phyloP scores from a whole-genome alignment of 2,329 filamentous ascomycete species.

The Penicillium decumbens region DNA sequence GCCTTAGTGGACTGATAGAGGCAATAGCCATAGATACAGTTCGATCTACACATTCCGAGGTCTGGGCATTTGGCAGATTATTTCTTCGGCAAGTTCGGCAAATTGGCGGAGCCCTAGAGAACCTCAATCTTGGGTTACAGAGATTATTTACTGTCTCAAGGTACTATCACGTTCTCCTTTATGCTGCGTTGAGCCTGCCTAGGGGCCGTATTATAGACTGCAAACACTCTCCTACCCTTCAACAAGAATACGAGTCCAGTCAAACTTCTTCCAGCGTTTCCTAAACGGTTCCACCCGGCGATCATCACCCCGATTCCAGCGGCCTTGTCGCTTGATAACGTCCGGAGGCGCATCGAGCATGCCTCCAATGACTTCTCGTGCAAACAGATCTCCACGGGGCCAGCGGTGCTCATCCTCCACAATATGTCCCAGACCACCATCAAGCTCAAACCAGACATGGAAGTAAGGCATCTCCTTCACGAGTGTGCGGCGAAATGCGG shows the following conservation, averaged over 20 bases:
- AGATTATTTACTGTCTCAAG: not conserved
- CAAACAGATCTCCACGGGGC: slow-evolving; percentile 90
- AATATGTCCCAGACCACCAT: slow-evolving; percentile 87
- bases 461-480: slow-evolving; percentile 99
- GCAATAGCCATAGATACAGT: not conserved
- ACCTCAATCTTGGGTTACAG: not conserved
- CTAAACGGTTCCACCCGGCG: slow-evolving; percentile 69
- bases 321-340: slow-evolving; percentile 82
- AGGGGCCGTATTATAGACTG: not conserved
- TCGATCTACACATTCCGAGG: not conserved
- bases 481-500: slow-evolving; percentile 74
- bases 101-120: not conserved
- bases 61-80: no score
- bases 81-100: not conserved
- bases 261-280: slow-evolving; percentile 85
- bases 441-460: slow-evolving; percentile 89
- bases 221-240: slow-evolving; percentile 35
- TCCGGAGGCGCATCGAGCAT: slow-evolving; percentile 82
- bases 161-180: no score
- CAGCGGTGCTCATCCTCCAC: slow-evolving; percentile 81
- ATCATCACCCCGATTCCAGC: slow-evolving; percentile 68
- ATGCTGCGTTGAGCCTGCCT: not conserved
- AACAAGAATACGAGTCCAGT: slow-evolving; percentile 69
- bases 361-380: slow-evolving; percentile 82
- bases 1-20: not conserved